These are phyloP conservation scores for Pseudomonodictys pantanalensis DNA, from an alignment of 495 filamentous ascomycete genomes.

Conservation along the genomic window DNA sequence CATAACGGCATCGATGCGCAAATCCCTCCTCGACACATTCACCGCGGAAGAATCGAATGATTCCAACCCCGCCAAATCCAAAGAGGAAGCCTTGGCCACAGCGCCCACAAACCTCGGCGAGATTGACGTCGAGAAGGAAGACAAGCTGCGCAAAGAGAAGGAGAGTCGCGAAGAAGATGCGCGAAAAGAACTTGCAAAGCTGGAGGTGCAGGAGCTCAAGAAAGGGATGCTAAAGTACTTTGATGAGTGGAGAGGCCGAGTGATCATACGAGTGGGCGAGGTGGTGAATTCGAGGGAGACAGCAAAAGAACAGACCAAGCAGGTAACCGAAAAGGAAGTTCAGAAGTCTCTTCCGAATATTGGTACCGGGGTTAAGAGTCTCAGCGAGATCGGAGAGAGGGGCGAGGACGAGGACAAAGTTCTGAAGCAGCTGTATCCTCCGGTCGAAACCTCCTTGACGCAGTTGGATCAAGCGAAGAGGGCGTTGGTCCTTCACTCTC, in stretches of 20 bases:
- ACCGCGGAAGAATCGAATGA: slow-evolving; percentile 14
- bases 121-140: slow-evolving; percentile 27
- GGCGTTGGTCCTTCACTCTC: slow-evolving; percentile 39
- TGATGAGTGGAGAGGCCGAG: slow-evolving; percentile 62
- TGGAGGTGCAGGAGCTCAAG: slow-evolving; percentile 41
- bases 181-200: slow-evolving; percentile 36
- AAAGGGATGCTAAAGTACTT: slow-evolving; percentile 53
- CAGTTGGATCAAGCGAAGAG: slow-evolving; percentile 33
- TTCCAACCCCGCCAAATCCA: neutral
- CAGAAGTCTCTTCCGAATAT: slow-evolving; percentile 4
- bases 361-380: slow-evolving; percentile 14
- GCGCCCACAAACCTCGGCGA: slow-evolving; percentile 9
- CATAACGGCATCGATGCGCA: slow-evolving; percentile 30
- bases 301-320: slow-evolving; percentile 31
- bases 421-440: slow-evolving; percentile 38
- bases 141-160: slow-evolving; percentile 22
- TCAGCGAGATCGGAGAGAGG: slow-evolving; percentile 25
- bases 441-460: slow-evolving; percentile 32
- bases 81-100: slow-evolving; percentile 10
- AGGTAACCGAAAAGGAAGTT: slow-evolving; percentile 19
- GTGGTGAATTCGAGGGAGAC: slow-evolving; percentile 59
- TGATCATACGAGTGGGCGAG: slow-evolving; percentile 62
- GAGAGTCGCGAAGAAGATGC: slow-evolving; percentile 25
- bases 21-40: slow-evolving; percentile 24
- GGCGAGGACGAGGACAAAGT: slow-evolving; percentile 30